Conservation (phyloP, 345 rosid species). For the Gossypium anomalum region DNA sequence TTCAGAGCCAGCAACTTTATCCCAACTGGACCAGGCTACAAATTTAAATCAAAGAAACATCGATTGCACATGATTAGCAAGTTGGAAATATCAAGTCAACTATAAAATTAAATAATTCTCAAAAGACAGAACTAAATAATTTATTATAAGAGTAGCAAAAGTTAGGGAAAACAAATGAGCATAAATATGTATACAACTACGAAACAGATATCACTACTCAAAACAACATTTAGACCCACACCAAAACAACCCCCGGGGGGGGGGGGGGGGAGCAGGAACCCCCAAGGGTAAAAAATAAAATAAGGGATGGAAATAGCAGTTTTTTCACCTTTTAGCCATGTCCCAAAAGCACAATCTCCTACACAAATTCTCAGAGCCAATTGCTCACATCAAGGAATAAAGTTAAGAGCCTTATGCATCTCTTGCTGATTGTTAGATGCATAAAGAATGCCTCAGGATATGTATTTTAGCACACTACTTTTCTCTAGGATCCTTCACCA, state of each 20-base stretch:
- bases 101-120: background rate
- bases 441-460: constrained; percentile 1
- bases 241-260: too few species aligned
- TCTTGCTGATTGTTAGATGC: background rate
- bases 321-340: background rate
- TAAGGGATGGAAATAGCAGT: background rate
- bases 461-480: background rate
- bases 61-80: constrained; percentile 9
- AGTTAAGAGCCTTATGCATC: background rate
- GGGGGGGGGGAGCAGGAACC: too few species aligned
- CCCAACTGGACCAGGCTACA: constrained; percentile 77
- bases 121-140: background rate
- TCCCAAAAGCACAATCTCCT: background rate
- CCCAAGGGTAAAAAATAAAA: background rate
- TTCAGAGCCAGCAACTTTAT: constrained; percentile 73
- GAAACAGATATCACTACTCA: constrained; percentile 15
- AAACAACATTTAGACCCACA: background rate
- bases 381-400: background rate
- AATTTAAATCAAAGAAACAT: constrained; percentile 17
- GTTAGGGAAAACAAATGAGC: background rate
- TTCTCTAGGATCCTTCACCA: background rate
- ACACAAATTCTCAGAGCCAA: background rate
- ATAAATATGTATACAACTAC: constrained; percentile 24
- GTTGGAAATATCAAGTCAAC: background rate
- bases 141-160: background rate